These are phyloP conservation scores for Dryas drummondii DNA, from an alignment of 306 rosid species.

Conservation along the genomic window DNA sequence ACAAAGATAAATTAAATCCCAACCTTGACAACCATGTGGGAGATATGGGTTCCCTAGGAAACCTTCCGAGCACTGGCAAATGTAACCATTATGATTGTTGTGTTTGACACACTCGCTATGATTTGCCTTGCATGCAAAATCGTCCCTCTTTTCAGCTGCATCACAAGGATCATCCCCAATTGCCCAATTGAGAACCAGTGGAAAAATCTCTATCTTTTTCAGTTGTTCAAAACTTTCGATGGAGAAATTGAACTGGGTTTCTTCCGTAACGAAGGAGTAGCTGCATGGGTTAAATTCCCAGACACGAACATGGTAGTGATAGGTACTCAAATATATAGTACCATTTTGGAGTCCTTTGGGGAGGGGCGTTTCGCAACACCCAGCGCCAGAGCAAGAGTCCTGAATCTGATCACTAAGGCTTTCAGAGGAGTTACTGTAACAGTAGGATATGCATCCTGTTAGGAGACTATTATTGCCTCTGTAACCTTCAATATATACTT, in stretches of 20 bases:
- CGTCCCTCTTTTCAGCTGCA: background rate
- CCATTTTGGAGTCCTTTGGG: slow-evolving; percentile 18
- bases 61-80: slow-evolving; percentile 5
- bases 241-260: slow-evolving; percentile 18
- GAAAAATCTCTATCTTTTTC: background rate
- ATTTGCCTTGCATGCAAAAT: slow-evolving; percentile 1
- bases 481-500: too few species aligned
- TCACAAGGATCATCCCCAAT: slow-evolving; percentile 15
- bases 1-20: too few species aligned
- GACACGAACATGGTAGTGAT: background rate
- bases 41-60: too few species aligned
- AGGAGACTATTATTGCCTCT: too few species aligned
- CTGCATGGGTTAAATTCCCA: slow-evolving; percentile 16
- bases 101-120: background rate
- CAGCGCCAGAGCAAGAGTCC: background rate
- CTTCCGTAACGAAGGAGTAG: slow-evolving; percentile 22
- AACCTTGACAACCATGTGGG: too few species aligned
- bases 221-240: background rate
- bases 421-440: too few species aligned
- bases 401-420: too few species aligned
- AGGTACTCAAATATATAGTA: background rate
- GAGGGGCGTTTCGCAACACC: slow-evolving; percentile 23
- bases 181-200: slow-evolving; percentile 23
- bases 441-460: too few species aligned
- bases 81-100: slow-evolving; percentile 1